Evolutionary conservation across 352 stramenopile genomes (phyloP).

Genomic region (Detonula confervacea): DNA sequence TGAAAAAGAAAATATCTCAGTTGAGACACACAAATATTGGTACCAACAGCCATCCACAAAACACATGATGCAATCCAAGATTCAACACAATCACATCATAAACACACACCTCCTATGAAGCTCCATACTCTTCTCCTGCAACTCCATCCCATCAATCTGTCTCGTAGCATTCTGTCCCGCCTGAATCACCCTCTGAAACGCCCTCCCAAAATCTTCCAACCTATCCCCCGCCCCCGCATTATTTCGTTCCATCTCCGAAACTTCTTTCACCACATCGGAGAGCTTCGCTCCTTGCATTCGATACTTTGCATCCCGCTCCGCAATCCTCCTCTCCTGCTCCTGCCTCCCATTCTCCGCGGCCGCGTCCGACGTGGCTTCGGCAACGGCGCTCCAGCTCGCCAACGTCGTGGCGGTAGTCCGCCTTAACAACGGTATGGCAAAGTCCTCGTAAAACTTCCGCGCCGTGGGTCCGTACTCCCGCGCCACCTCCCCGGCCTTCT

Average conservation of each 20-base stretch:
- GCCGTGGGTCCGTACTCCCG: constrained; percentile 45
- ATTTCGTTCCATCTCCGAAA: constrained; percentile 12
- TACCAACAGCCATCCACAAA: no score
- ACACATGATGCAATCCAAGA: no score
- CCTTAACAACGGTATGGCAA: constrained; percentile 45
- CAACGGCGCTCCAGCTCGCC: constrained; percentile 28
- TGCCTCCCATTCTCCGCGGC: neutral
- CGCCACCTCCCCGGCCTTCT: constrained; percentile 23
- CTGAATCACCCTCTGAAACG: constrained; percentile 49
- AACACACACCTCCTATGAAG: constrained; percentile 25
- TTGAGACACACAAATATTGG: no score
- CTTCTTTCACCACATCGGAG: constrained; percentile 8
- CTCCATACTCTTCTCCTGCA: constrained; percentile 43
- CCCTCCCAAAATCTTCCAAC: constrained; percentile 37
- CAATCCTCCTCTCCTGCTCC: neutral
- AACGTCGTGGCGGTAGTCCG: constrained; percentile 43
- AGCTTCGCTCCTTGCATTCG: neutral
- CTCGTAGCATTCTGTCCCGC: constrained; percentile 51
- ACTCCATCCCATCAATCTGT: constrained; percentile 43
- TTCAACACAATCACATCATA: no score
- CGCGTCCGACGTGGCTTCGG: constrained; percentile 5
- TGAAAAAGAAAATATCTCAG: no score
- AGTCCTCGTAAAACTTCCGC: constrained; percentile 48
- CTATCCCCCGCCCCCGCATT: neutral
- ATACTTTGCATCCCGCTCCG: constrained; percentile 2